Base-by-base conservation (phyloP, 129 eudicot genomes). In the Deinandra increscens region DNA sequence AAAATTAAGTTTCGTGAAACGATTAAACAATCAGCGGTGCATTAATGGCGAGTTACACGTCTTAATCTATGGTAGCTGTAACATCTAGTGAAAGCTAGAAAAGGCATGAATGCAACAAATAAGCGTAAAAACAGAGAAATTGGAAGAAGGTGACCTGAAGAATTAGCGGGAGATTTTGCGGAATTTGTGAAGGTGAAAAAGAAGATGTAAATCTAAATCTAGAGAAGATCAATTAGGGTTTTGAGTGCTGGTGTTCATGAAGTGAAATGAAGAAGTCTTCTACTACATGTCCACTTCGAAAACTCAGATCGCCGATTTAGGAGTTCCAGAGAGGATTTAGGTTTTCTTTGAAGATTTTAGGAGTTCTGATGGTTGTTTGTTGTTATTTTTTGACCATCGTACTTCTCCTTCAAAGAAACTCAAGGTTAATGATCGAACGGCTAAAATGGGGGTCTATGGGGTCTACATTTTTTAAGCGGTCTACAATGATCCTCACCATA, bases 161-260 rank as follows among this genome's bases (percentile, higher is more conserved):
- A 2, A 48, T 19, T n/a, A n/a, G 31, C 31, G 3, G 31, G 31
- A 26, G 31, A 26, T 26, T 26, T 26, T 1, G 3, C 31, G 31
- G 31, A 26, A 26, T 26, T 3, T 54, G 39, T 31, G 9, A 42
- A n/a, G 1, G 14, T 39, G n/a, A n/a, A n/a, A n/a, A n/a, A n/a
- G 38, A 59, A 54, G 74, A 42, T 48, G 72, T 0, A 13, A 67
- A 59, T 26, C 3, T 26, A n/a, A n/a, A n/a, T n/a, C 37, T 33
- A 33, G 2, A 5, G 39, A n/a, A 36, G 39, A 4, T 33, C 3
- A 72, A 72, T 48, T 72, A 72, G 69, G 76, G 76, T 72, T 71
- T 71, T 17, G 19, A 14, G 20, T 38, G 36, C 0, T 68, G 60
- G 41, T 46, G 60, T 22, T 65, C n/a, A 50, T 60, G 75, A 64